Evolutionary conservation across 1,139 yeast genomes (phyloP).

Genomic region (Kodamaea sp.): DNA sequence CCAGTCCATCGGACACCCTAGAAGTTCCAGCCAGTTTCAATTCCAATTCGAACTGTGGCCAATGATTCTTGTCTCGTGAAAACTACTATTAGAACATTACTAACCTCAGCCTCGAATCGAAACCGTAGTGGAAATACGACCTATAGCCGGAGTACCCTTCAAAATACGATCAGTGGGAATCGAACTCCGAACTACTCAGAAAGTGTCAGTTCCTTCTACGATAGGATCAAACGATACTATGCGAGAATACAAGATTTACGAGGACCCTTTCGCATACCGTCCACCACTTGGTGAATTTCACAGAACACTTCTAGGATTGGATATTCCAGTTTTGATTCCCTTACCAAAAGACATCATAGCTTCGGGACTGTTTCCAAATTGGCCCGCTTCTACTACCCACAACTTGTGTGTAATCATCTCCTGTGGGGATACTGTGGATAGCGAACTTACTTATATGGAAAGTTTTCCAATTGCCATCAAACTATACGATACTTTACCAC

Average conservation of each 20-base stretch:
- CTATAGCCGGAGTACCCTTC: conserved; percentile 41
- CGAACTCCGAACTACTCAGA: conserved; percentile 40
- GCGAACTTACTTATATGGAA: conserved; percentile 34
- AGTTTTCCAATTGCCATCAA: conserved; percentile 50
- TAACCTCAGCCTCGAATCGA: conserved; percentile 43
- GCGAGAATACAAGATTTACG: conserved; percentile 37
- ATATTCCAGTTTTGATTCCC: conserved; percentile 60
- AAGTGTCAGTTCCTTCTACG: conserved; percentile 40
- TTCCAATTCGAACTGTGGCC: background rate
- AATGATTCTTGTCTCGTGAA: background rate
- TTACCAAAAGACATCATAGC: conserved; percentile 56
- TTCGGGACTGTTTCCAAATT: conserved; percentile 39
- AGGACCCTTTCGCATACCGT: conserved; percentile 37
- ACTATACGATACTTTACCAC: conserved; percentile 53
- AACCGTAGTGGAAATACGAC: conserved; percentile 42
- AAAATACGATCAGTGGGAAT: conserved; percentile 38
- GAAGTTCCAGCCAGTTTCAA: background rate
- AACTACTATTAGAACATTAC: conserved; percentile 8
- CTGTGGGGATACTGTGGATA: conserved; percentile 33
- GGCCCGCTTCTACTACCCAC: conserved; percentile 46
- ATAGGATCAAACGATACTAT: conserved; percentile 43
- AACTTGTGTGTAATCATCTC: conserved; percentile 34
- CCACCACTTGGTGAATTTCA: conserved; percentile 40
- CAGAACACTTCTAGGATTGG: conserved; percentile 50
- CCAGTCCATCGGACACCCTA: no score